phyloP scores from a whole-genome alignment of 768 basidiomycete genomes.

The Lactarius indigo region DNA sequence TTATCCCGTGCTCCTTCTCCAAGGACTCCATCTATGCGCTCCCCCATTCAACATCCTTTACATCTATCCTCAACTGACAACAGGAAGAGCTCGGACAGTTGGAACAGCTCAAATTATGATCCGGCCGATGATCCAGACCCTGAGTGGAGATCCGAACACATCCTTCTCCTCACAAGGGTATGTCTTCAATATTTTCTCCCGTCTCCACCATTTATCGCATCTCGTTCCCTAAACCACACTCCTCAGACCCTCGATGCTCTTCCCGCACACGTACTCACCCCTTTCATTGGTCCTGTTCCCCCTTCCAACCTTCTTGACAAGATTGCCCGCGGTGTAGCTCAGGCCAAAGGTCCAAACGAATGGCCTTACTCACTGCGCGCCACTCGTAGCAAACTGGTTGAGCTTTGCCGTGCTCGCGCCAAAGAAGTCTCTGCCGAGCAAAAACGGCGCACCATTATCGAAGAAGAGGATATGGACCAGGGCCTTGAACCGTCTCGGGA shows the following conservation, averaged over 20 bases:
- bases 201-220: constrained; percentile 20
- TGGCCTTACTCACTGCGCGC: constrained; percentile 84
- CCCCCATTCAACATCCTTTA: constrained; percentile 51
- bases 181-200: constrained; percentile 28
- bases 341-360: constrained; percentile 70
- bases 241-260: constrained; percentile 76
- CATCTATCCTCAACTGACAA: constrained; percentile 45
- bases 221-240: constrained; percentile 5
- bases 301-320: constrained; percentile 85
- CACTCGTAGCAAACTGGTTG: constrained; percentile 78
- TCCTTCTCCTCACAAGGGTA: constrained; percentile 64
- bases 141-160: constrained; percentile 75
- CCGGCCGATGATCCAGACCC: constrained; percentile 59
- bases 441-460: constrained; percentile 40
- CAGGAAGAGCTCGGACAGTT: constrained; percentile 77
- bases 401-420: constrained; percentile 65
- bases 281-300: constrained; percentile 79
- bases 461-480: constrained; percentile 44
- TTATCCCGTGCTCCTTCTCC: constrained; percentile 44
- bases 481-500: constrained; percentile 31
- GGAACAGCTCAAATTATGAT: constrained; percentile 75
- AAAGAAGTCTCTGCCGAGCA: constrained; percentile 41
- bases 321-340: constrained; percentile 71
- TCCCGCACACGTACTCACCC: constrained; percentile 80
- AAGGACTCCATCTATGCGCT: constrained; percentile 57